A percentile compares a stretch with the other conserved stretches of the same genome.
Evolutionary conservation across 495 filamentous ascomycete species (phyloP).

Genomic region (Aspergillus olivimuriae): DNA sequence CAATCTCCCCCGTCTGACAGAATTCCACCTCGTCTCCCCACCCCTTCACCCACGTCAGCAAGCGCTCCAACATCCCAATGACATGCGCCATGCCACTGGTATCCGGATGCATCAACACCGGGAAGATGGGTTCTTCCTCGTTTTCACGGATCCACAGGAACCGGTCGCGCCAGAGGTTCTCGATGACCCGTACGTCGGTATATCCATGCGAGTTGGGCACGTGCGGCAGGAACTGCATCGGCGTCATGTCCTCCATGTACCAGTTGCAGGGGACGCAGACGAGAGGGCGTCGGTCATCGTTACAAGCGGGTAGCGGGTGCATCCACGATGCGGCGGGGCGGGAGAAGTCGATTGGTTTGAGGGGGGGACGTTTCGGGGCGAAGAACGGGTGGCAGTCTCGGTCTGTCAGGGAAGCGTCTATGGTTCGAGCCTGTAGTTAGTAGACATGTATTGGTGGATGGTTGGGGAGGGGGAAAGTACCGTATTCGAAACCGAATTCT

Average conservation of each 20-base stretch:
- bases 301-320: conserved; percentile 39
- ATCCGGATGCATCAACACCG: conserved; percentile 52
- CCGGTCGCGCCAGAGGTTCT: conserved; percentile 50
- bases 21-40: conserved; percentile 45
- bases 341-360: conserved; percentile 45
- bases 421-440: not conserved
- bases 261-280: conserved; percentile 51
- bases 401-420: conserved; percentile 48
- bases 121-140: conserved; percentile 36
- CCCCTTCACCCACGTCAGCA: conserved; percentile 47
- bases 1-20: conserved; percentile 6
- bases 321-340: conserved; percentile 49
- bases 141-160: conserved; percentile 39
- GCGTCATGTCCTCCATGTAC: conserved; percentile 55
- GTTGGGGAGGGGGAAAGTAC: conserved; percentile 7
- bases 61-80: conserved; percentile 52
- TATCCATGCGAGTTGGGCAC: conserved; percentile 47
- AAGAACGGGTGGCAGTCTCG: conserved; percentile 50
- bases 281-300: conserved; percentile 26
- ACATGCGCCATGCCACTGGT: conserved; percentile 59
- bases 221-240: conserved; percentile 47
- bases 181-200: conserved; percentile 43
- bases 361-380: conserved; percentile 40
- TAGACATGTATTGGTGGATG: not conserved
- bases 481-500: conserved; percentile 46